Base-by-base conservation (phyloP, 306 rosid species). In the Cercis canadensis region DNA sequence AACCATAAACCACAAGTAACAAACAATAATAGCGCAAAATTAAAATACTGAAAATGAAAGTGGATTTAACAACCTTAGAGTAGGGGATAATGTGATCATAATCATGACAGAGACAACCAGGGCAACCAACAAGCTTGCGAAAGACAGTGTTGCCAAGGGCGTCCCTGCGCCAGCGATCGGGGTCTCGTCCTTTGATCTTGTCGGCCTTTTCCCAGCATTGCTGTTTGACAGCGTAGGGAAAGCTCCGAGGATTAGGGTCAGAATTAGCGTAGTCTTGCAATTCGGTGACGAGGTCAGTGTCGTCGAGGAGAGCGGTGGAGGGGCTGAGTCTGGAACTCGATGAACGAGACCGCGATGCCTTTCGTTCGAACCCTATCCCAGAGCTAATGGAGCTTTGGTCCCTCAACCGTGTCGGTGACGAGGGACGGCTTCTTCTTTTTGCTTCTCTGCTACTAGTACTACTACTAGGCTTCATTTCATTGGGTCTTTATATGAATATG, bases 121-220 rank as follows among this genome's bases (percentile, higher is more conserved):
- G 80, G 75, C 97, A 95, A 49, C 99, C 99, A 18, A 87, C 86
- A 32, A 95, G 95, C 86, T 95, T 95, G 40, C 99, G 86, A 60
- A 91, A 95, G 44, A 91, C 76, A 11, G 8, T 84, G 80, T 91
- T 94, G 24, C 96, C 99, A 11, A 94, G 84, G 0, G 87, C 57
- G 64, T 94, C 99, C 49, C 96, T 84, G 45, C 99, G 90, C 99
- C 97, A 91, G 3, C 99, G 87, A 32, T 81, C 87, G 2, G 97
- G 97, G 87, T 94, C 97, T 36, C 99, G 82, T 39, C 99, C 99
- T 72, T 47, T 89, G 55, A 94, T 75, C 83, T 86, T 89, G 16
- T 89, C 91, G 1, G 97, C 95, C 80, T 91, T 94, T 13, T 86
- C 90, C 97, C 99, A 91, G 72, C 99, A 94, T 76, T 81, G 81